Evolutionary conservation across 768 basidiomycete genomes (phyloP).

Genomic region (Lentinus brumalis): DNA sequence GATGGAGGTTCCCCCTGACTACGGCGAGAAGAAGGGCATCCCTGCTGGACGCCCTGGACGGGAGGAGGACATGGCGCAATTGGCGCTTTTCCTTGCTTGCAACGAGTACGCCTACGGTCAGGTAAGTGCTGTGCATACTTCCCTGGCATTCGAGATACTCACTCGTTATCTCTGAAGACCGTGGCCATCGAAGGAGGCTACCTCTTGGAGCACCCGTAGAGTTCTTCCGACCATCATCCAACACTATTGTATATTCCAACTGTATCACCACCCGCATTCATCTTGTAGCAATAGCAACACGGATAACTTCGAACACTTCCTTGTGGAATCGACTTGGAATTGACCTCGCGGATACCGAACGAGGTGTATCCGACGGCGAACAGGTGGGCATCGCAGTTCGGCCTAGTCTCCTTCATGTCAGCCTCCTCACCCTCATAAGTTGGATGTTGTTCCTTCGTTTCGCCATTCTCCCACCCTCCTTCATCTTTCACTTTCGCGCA

Average conservation of each 20-base stretch:
- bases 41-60: constrained; percentile 37
- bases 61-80: constrained; percentile 40
- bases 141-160: background rate
- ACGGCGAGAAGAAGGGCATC: constrained; percentile 36
- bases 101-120: constrained; percentile 40
- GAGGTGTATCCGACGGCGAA: too few species aligned
- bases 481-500: too few species aligned
- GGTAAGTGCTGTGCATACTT: constrained; percentile 20
- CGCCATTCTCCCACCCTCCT: too few species aligned
- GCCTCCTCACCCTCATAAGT: too few species aligned
- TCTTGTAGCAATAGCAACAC: background rate
- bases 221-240: background rate
- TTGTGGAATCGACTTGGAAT: too few species aligned
- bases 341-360: too few species aligned
- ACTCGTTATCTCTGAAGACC: constrained; percentile 9
- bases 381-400: too few species aligned
- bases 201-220: constrained; percentile 31
- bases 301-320: background rate
- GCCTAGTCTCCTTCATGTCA: too few species aligned
- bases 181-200: constrained; percentile 32
- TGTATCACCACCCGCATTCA: background rate
- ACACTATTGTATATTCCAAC: background rate
- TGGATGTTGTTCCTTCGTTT: too few species aligned
- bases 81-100: constrained; percentile 33
- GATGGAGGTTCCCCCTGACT: constrained; percentile 31